Evolutionary conservation across 2,329 filamentous ascomycete genomes (phyloP), one percentile per base, ranked within the genome.

Genomic region (Dactylellina parvicollis): DNA sequence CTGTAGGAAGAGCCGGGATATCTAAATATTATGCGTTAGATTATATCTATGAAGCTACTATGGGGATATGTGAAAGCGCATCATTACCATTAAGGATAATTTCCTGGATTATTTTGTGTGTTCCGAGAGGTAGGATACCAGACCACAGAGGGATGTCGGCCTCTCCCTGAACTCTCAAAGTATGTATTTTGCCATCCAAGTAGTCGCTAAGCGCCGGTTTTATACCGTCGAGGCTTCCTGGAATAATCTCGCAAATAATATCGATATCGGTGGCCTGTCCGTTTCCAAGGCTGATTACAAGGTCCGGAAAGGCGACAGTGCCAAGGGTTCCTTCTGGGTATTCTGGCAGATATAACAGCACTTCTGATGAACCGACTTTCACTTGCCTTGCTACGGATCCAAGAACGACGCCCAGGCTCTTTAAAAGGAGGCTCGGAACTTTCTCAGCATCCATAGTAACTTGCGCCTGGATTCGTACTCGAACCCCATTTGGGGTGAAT

Each of bases 171-270:
- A 98, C 83, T 73, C 86, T 87, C 66, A 99, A 82, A 65, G 86
- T 84, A 9, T 88, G 86, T 67, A 98, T 83, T 60, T 87, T 89
- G 38, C 93, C 92, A 60, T 91, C 88, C 72, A 99, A 82, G 89
- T 92, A 98, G 80, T 96, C 90, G 79, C 95, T 92, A 49, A 91
- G 92, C 75, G 98, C 86, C 70, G 86, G 86, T 71, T 91, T 89
- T 76, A 97, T 88, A 4, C 89, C 89, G 61, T 92, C 88, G 12
- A 91, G 83, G 77, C 92, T 87, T 28, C 92, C 93, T 24, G 92
- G 90, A 36, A 86, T 83, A 38, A 98, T 81, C 74, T 95, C 88
- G 42, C 90, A 86, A 61, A 95, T 81, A 77, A 98, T 89, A 77
- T 97, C 91, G 66, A 98, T 83, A 65, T 86, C 83, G 1, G 91